These are phyloP conservation scores for Penicillium bialowiezense DNA, from an alignment of 495 filamentous ascomycete species.

Conservation along the genomic window DNA sequence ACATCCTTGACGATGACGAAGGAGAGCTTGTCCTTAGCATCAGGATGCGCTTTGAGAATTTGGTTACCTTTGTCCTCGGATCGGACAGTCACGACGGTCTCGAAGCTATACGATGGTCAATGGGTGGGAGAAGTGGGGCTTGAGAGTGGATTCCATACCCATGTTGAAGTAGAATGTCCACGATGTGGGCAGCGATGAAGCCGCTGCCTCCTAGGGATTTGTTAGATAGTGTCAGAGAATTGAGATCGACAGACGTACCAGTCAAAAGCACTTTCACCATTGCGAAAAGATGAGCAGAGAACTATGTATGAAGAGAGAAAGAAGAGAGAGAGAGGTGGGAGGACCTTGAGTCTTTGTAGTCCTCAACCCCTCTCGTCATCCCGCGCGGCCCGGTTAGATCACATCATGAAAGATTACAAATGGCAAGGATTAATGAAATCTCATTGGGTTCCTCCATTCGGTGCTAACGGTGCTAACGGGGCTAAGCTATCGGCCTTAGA, in stretches of 20 bases:
- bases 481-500: background rate
- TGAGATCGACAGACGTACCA: conserved; percentile 20
- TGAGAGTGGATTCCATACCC: conserved; percentile 31
- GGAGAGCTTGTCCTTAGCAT: conserved; percentile 61
- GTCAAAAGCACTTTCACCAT: conserved; percentile 46
- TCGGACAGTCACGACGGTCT: conserved; percentile 82
- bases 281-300: conserved; percentile 1
- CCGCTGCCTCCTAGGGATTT: conserved; percentile 54
- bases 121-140: background rate
- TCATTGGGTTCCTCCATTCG: background rate
- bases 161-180: conserved; percentile 68
- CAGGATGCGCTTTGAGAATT: conserved; percentile 66
- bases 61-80: conserved; percentile 72
- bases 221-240: conserved; percentile 2
- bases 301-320: background rate
- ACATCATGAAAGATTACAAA: conserved; percentile 18
- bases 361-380: conserved; percentile 25
- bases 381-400: conserved; percentile 11
- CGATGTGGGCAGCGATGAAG: conserved; percentile 77
- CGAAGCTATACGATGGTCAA: conserved; percentile 45
- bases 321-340: background rate
- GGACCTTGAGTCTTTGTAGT: conserved; percentile 18
- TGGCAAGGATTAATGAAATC: background rate
- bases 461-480: background rate
- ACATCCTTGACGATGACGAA: conserved; percentile 84